A percentile compares a stretch with the other conserved stretches of the same genome.
phyloP scores from a whole-genome alignment of 768 basidiomycete species.

The Lactifluus piperatus region DNA sequence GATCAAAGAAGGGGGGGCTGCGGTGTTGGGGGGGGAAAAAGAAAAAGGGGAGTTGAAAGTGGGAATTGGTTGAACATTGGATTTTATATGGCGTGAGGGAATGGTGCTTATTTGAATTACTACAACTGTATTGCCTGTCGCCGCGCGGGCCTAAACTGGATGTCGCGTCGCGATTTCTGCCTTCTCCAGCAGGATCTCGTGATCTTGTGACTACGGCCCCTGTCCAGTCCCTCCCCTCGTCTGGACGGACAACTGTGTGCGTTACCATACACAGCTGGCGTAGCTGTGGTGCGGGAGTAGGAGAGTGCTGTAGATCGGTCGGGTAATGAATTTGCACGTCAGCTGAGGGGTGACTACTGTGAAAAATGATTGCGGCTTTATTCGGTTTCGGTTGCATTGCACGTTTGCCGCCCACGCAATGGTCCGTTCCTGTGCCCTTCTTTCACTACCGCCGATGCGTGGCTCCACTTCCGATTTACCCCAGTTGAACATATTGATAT shows the following conservation, averaged over 20 bases:
- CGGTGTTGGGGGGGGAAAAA: constrained; percentile 25
- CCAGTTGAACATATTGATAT: not conserved
- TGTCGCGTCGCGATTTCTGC: not conserved
- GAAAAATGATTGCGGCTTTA: not conserved
- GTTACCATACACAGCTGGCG: not conserved
- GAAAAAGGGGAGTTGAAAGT: constrained; percentile 18
- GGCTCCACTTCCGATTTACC: no score
- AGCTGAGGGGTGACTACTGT: not conserved
- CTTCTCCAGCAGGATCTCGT: not conserved
- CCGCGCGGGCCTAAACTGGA: not conserved
- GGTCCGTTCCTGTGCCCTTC: not conserved
- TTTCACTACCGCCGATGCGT: no score
- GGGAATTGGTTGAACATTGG: not conserved
- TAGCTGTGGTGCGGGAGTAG: not conserved
- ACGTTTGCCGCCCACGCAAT: no score
- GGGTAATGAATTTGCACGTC: not conserved
- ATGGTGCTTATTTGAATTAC: no score
- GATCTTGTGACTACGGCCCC: not conserved
- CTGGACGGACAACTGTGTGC: not conserved
- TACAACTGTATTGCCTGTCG: not conserved
- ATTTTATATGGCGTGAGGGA: not conserved
- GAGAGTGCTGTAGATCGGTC: not conserved
- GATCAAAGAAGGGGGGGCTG: constrained; percentile 23
- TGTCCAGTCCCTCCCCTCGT: not conserved
- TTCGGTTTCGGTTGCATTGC: not conserved